Evolutionary conservation across 257 asterid species (phyloP).

Genomic region (Marsdenia floribunda): DNA sequence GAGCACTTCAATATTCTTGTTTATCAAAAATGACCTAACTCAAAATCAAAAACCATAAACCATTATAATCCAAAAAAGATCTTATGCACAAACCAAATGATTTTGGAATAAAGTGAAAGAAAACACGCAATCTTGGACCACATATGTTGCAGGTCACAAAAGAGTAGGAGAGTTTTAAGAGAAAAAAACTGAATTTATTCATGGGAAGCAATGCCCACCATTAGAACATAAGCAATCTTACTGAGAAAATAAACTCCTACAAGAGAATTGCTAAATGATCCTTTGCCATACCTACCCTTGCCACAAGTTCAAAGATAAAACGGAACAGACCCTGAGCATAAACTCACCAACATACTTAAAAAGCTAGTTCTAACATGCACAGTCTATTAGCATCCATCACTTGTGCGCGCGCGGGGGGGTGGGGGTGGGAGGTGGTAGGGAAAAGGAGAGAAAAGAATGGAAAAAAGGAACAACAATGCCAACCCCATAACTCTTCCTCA

Average conservation of each 20-base stretch:
- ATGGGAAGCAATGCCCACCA: not conserved
- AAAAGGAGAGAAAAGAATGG: not conserved
- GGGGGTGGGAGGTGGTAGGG: not conserved
- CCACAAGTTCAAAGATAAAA: not conserved
- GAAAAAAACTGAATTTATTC: not conserved
- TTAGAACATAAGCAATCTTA: not conserved
- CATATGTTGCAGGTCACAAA: not conserved
- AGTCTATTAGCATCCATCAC: not conserved
- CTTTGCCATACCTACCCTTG: not conserved
- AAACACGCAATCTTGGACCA: not conserved
- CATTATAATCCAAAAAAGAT: not conserved
- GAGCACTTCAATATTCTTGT: too few species aligned
- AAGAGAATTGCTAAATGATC: slow-evolving; percentile 6
- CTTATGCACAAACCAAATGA: not conserved
- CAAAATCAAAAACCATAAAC: not conserved
- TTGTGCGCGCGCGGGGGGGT: not conserved
- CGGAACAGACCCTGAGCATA: not conserved
- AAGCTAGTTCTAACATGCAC: not conserved
- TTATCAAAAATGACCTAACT: not conserved
- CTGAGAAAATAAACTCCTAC: not conserved
- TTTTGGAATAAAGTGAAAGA: not conserved
- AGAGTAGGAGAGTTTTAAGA: not conserved
- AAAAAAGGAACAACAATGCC: not conserved
- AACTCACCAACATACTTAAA: not conserved
- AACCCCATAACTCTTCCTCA: not conserved